A percentile compares a stretch with the other conserved stretches of the same genome.
These are phyloP conservation scores for Auriscalpium vulgare DNA, from an alignment of 768 basidiomycete species.

Conservation along the genomic window DNA sequence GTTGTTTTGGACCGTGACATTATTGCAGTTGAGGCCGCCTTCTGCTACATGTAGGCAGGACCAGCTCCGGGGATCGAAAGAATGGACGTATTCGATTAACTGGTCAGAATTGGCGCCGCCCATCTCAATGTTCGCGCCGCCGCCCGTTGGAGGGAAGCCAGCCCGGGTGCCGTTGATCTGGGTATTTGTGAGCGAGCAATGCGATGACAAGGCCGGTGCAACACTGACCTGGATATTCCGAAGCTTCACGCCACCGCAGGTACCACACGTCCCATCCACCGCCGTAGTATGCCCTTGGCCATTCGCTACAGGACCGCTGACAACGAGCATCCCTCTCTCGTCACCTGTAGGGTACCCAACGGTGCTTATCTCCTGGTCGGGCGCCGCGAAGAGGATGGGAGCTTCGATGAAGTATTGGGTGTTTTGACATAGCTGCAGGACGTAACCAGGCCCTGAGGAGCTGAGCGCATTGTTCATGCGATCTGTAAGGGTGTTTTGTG, in stretches of 20 bases:
- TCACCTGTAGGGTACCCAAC: constrained; percentile 63
- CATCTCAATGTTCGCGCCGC: constrained; percentile 81
- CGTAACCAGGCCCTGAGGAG: constrained; percentile 58
- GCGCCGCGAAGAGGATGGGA: constrained; percentile 57
- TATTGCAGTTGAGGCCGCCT: constrained; percentile 57
- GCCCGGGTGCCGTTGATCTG: constrained; percentile 71
- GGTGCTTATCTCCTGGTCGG: constrained; percentile 78
- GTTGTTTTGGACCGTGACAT: constrained; percentile 66
- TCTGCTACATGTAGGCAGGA: constrained; percentile 74
- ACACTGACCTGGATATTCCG: constrained; percentile 61
- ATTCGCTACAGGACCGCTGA: constrained; percentile 54
- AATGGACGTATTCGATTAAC: constrained; percentile 67
- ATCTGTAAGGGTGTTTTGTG: constrained; percentile 52
- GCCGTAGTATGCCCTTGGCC: constrained; percentile 67
- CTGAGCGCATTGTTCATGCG: constrained; percentile 59
- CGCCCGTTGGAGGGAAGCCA: constrained; percentile 41
- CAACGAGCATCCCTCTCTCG: constrained; percentile 60
- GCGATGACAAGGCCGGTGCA: background rate
- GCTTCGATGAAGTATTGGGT: constrained; percentile 55
- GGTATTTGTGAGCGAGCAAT: background rate
- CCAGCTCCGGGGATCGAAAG: constrained; percentile 76
- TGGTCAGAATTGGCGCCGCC: constrained; percentile 69
- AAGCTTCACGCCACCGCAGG: constrained; percentile 52
- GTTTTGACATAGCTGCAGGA: constrained; percentile 57
- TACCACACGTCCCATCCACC: constrained; percentile 54